Evolutionary conservation across 768 basidiomycete species (phyloP).

Genomic region (Amanita fuliginea): DNA sequence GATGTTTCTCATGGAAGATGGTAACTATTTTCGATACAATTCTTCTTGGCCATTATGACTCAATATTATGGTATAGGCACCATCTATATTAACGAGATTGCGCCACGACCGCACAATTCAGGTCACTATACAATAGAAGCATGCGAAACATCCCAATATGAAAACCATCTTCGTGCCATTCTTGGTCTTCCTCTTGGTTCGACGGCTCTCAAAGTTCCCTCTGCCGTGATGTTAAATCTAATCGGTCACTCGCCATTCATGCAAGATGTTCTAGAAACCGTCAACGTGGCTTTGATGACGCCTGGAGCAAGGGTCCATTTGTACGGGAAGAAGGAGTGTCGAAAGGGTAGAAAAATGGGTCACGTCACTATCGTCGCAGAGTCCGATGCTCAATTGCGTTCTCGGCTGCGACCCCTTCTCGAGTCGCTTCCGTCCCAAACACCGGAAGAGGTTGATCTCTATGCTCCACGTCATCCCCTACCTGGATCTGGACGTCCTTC

Average conservation of each 20-base stretch:
- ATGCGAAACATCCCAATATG: constrained; percentile 92
- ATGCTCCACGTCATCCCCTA: constrained; percentile 34
- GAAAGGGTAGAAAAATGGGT: constrained; percentile 95
- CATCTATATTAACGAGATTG: constrained; percentile 91
- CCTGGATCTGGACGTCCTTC: constrained; percentile 47
- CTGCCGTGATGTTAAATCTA: constrained; percentile 89
- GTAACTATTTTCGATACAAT: constrained; percentile 24
- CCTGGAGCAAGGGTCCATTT: constrained; percentile 80
- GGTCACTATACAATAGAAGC: constrained; percentile 99
- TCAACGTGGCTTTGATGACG: constrained; percentile 47
- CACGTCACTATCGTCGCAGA: constrained; percentile 85
- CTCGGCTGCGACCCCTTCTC: constrained; percentile 58
- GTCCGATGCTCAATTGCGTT: constrained; percentile 64
- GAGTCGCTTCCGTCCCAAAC: constrained; percentile 11
- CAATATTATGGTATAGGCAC: constrained; percentile 32
- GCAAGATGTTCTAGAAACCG: constrained; percentile 43
- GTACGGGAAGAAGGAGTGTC: constrained; percentile 87
- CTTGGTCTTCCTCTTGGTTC: constrained; percentile 84
- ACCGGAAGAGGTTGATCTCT: constrained; percentile 35
- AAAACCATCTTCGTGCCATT: constrained; percentile 94
- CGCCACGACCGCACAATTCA: constrained; percentile 96
- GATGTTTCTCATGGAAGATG: constrained; percentile 89
- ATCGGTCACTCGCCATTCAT: constrained; percentile 64
- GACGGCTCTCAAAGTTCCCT: constrained; percentile 77
- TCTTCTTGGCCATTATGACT: neutral